Conservation (phyloP, 192 early-diverging fungal species). For the Umbelopsis sp. region DNA sequence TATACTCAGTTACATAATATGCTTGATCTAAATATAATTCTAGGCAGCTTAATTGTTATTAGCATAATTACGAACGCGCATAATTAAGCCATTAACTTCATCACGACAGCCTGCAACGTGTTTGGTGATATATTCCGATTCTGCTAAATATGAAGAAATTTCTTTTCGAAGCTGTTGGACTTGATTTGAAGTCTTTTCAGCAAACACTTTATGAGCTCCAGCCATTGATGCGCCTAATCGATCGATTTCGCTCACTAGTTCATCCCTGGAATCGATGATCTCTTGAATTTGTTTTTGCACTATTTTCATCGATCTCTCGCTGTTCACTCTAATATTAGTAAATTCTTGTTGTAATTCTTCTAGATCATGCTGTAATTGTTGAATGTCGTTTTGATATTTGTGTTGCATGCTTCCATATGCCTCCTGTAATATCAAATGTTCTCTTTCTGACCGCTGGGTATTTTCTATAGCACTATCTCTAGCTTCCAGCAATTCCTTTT, state of each 20-base stretch:
- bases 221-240: not conserved
- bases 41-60: not conserved
- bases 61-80: slow-evolving; percentile 16
- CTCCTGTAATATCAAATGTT: slow-evolving; percentile 5
- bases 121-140: slow-evolving; percentile 4
- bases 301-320: slow-evolving; percentile 7
- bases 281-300: slow-evolving; percentile 15
- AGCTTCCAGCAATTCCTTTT: slow-evolving; percentile 25
- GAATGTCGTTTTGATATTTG: slow-evolving; percentile 24
- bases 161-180: slow-evolving; percentile 20
- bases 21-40: not conserved
- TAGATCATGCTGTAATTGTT: slow-evolving; percentile 23
- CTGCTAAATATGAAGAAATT: slow-evolving; percentile 14
- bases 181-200: slow-evolving; percentile 11
- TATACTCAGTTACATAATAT: too few species aligned
- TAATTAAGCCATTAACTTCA: slow-evolving; percentile 30
- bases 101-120: slow-evolving; percentile 22
- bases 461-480: slow-evolving; percentile 30
- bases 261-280: not conserved
- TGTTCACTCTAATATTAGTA: slow-evolving; percentile 19
- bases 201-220: slow-evolving; percentile 13
- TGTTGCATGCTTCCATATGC: slow-evolving; percentile 20
- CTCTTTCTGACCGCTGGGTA: slow-evolving; percentile 23
- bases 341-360: not conserved
- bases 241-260: not conserved